Base-by-base conservation (phyloP, 805 yeast species). In the Hanseniaspora valbyensis region DNA sequence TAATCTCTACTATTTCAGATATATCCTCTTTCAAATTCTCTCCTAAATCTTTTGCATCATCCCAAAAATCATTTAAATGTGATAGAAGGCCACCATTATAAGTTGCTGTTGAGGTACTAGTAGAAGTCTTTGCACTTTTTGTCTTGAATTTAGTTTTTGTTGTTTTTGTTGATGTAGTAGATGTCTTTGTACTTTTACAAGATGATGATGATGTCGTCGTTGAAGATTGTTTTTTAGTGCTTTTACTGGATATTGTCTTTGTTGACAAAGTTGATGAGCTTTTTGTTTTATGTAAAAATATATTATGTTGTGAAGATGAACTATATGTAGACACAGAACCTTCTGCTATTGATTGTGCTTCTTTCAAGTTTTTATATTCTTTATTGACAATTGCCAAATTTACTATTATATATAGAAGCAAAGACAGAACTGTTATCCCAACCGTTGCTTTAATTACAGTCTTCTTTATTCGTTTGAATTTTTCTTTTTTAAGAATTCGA, bases 11-110 rank as follows among this genome's bases (percentile, higher is more conserved):
- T 14, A 44, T 4, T 8, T 36, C 42, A 10, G 13, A 19, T 12
- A 34, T 33, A 9, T 21, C 37, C n/a, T 44, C 42, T 10, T 18
- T 5, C 9, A 44, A 2, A 5, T 26, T 37, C 2, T 44, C 49
- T 14, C 49, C 49, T 2, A 44, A 18, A 16, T 44, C 49, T 29
- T 44, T 44, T 13, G 42, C 49, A 22, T 44, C 42, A 4, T 36
- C 42, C 49, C 42, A 37, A n/a, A 44, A 19, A 14, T 44, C 49
- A 8, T 44, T 40, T 9, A 44, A 16, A 22, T 34, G 21, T 8
- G 40, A 4, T 18, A 13, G 14, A 14, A 37, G 21, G 10, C 34
- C 42, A 26, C 7, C 18, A 13, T 13, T 21, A 7, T 18, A 16
- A 14, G 19, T 21, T 5, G 49, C n/a, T 21, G 37, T 29, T 19